Conservation (phyloP, 2,329 filamentous ascomycete species). For the Davidsoniella virescens region DNA sequence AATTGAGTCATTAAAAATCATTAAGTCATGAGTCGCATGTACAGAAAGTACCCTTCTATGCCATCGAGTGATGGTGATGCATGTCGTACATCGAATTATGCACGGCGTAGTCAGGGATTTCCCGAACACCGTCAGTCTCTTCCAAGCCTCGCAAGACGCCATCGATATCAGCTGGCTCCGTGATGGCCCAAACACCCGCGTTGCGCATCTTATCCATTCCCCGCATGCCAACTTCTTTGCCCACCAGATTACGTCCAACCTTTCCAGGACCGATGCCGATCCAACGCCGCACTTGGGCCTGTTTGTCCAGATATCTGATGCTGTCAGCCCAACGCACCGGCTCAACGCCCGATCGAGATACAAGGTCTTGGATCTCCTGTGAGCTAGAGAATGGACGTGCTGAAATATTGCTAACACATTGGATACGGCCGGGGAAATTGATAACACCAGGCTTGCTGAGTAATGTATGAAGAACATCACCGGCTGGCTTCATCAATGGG, state of each 20-base stretch:
- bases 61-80: background rate
- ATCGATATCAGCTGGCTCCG: conserved; percentile 60
- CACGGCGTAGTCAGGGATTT: conserved; percentile 16
- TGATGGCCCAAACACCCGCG: conserved; percentile 85
- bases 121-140: conserved; percentile 39
- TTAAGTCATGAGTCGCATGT: background rate
- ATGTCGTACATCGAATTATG: conserved; percentile 3
- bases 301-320: conserved; percentile 74
- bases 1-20: background rate
- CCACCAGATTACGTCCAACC: conserved; percentile 81
- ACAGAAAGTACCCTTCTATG: background rate
- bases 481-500: conserved; percentile 77
- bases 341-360: conserved; percentile 73
- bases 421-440: conserved; percentile 56
- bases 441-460: conserved; percentile 50
- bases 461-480: conserved; percentile 53
- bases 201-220: conserved; percentile 65
- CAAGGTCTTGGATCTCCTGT: conserved; percentile 59
- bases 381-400: conserved; percentile 60
- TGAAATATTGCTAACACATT: conserved; percentile 75
- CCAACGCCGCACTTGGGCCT: conserved; percentile 68
- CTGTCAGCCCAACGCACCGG: conserved; percentile 92
- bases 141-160: conserved; percentile 49
- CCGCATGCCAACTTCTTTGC: conserved; percentile 84
- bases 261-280: conserved; percentile 87